Evolutionary conservation across 441 rosid genomes (phyloP), one percentile per base, ranked within the genome.

Genomic region (Brassica balearica): DNA sequence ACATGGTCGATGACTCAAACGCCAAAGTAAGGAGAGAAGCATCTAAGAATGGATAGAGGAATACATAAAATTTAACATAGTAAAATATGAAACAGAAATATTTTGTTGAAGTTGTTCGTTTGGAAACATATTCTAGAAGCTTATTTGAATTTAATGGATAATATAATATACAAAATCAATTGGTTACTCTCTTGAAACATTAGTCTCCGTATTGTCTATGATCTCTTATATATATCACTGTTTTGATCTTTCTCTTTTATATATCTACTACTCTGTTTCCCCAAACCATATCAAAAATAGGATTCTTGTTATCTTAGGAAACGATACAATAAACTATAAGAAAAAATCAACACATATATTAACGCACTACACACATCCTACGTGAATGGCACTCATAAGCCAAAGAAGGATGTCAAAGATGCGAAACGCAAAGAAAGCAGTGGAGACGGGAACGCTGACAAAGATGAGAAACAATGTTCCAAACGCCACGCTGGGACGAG

Each of bases 401-500:
- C 67, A 75, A 43, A 36, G 60, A 68, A 41, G 36, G 1, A 68
- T 5, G 61, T 75, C 73, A 3, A 75, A 14, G 5, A 75, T 7
- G 68, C 34, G 75, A 55, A 74, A 80, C 36, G 85, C 58, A 4
- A 84, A 14, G 59, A 82, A 0, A 0, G 82, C 73, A 0, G 85
- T 38, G 7, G 90, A 81, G 5, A 75, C 46, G 0, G 89, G 88
- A 36, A 91, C 84, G 7, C 96, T 88, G 0, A 89, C 6, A 43
- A 74, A 15, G 4, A 89, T 10, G 58, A 88, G 59, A 65, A 69
- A 76, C 17, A 81, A 4, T 71, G 83, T 36, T 67, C 86, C 96
- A 23, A 91, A 62, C 20, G 86, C 97, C 10, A 88, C 56, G 69
- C 86, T 64, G 5, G 97, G 97, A 63, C 94, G 82, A 2, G 86